Conservation (phyloP, 768 basidiomycete species). For the Wakefieldia striispora region DNA sequence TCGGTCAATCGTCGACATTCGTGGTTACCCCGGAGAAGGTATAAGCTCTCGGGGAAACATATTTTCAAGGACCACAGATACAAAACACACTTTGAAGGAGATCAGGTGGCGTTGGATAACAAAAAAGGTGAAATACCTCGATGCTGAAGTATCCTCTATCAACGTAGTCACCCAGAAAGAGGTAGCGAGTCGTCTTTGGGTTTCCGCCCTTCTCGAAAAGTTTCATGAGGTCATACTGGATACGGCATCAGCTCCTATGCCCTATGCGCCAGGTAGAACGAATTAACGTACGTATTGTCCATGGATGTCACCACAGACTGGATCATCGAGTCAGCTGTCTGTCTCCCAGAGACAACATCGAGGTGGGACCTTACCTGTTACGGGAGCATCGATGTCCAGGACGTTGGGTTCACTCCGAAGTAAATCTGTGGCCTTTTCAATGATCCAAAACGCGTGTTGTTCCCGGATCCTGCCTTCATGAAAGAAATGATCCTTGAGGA, state of each 20-base stretch:
- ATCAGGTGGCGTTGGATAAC: constrained; percentile 3
- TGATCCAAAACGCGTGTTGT: constrained; percentile 65
- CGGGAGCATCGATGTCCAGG: constrained; percentile 68
- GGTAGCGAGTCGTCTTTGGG: constrained; percentile 69
- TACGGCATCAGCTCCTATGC: constrained; percentile 7
- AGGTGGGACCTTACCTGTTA: constrained; percentile 51
- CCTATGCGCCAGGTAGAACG: not conserved
- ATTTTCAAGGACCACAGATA: constrained; percentile 65
- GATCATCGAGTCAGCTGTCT: constrained; percentile 5
- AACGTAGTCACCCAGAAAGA: constrained; percentile 75
- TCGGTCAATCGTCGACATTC: constrained; percentile 66
- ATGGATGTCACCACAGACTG: constrained; percentile 22
- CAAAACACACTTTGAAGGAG: constrained; percentile 43
- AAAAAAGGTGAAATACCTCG: constrained; percentile 43
- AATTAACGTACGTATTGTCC: constrained; percentile 27
- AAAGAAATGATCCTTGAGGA: constrained; percentile 76
- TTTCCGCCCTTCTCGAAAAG: constrained; percentile 76
- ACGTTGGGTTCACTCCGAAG: constrained; percentile 61
- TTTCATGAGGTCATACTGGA: constrained; percentile 75
- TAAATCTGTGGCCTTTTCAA: constrained; percentile 57
- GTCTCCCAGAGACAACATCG: too few species aligned
- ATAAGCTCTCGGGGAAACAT: constrained; percentile 59
- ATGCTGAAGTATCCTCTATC: constrained; percentile 77
- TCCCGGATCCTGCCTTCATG: constrained; percentile 65
- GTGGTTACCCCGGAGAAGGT: constrained; percentile 63